Conservation (phyloP, 2,329 filamentous ascomycete species). For the Trichoderma semiorbis region DNA sequence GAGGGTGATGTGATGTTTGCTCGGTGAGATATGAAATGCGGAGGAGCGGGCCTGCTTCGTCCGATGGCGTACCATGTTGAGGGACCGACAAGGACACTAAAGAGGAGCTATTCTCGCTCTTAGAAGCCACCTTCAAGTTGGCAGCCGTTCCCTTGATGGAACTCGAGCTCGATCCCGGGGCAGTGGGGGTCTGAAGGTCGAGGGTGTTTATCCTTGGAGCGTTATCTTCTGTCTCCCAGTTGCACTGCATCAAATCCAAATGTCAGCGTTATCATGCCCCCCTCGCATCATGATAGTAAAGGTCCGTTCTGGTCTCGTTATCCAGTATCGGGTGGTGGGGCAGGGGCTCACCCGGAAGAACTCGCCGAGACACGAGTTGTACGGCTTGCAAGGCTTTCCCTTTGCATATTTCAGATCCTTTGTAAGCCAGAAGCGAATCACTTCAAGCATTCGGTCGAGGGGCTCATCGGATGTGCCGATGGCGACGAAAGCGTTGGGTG, state of each 20-base stretch:
- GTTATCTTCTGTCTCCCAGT: conserved; percentile 87
- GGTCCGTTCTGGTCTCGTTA: background rate
- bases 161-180: conserved; percentile 29
- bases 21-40: conserved; percentile 93
- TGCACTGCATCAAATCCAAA: conserved; percentile 58
- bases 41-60: conserved; percentile 48
- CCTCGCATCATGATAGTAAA: background rate
- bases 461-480: conserved; percentile 88
- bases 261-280: background rate
- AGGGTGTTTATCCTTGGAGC: conserved; percentile 61
- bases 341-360: conserved; percentile 76
- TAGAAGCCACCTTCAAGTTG: conserved; percentile 45
- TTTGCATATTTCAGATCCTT: conserved; percentile 99
- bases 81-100: conserved; percentile 51
- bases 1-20: conserved; percentile 96
- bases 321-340: background rate
- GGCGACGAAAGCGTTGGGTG: conserved; percentile 81
- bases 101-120: conserved; percentile 44
- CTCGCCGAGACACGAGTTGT: conserved; percentile 94
- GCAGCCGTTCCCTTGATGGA: conserved; percentile 44
- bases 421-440: conserved; percentile 96
- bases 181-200: conserved; percentile 29
- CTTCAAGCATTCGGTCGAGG: conserved; percentile 90
- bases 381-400: conserved; percentile 97
- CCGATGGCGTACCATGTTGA: conserved; percentile 40